Base-by-base conservation (phyloP, 78 protist genomes). In the Planoprotostelium fungivorum region DNA sequence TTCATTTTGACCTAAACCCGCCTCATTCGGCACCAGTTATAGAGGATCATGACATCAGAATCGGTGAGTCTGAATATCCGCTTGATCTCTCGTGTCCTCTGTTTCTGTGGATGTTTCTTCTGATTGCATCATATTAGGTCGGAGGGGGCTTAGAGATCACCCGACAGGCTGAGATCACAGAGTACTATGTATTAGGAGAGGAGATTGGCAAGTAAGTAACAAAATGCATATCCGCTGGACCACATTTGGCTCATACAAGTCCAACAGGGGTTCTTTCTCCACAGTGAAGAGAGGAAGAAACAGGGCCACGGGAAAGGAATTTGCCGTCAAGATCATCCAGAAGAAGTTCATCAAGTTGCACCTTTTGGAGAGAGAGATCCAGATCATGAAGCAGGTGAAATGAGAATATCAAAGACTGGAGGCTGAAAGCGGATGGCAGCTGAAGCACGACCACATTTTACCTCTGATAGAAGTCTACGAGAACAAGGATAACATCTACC, bases 301-400 rank as follows among this genome's bases (percentile, higher is more conserved):
- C 73, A 93, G 51, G 90, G 85, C 34, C 38, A 93, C 93, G 23
- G 86, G 85, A 36, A 88, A 36, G 39, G 0, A 87, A 16, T 88
- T 88, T 87, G 97, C 97, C 37, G 85, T 95, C 91, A 95, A 95
- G 86, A 92, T 95, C 36, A 91, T 90, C 88, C 90, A 94, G 37
- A 91, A 91, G 88, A 0, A 86, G 36, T 88, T 90, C 39, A 87
- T 89, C 73, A 91, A 94, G 84, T 86, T 89, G 38, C 90, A 94
- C 36, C 89, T 94, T 31, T 86, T 94, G 10, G 88, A 88, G 91
- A 34, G 95, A 87, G 98, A 96, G 86, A 95, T 96, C 28, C 90
- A 92, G 37, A 95, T 95, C 86, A 90, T 95, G 94, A 92, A 93
- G 83, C 84, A 88, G n/a, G 87, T 91, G 0, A 92, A 91, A 51